These are phyloP conservation scores for Bocquillonia castaneifolia DNA, from an alignment of 441 rosid genomes.

Conservation along the genomic window DNA sequence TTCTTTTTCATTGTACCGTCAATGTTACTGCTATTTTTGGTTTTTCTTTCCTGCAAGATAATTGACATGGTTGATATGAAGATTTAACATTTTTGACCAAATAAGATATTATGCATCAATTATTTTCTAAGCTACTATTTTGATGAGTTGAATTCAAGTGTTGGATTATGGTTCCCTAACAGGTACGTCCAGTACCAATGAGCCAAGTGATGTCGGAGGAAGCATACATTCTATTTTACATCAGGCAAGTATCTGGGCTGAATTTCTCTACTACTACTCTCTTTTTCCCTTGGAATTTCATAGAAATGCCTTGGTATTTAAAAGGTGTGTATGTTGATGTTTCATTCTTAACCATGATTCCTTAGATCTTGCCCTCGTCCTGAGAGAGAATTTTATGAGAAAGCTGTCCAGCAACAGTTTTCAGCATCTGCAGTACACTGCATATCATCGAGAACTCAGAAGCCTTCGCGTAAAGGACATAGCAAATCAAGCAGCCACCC, in stretches of 20 bases:
- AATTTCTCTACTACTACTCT: not conserved
- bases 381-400: conserved; percentile 32
- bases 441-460: conserved; percentile 29
- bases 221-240: conserved; percentile 84
- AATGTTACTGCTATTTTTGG: not conserved
- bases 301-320: not conserved
- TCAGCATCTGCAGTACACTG: conserved; percentile 28
- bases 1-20: not conserved
- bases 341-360: not conserved
- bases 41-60: not conserved
- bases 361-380: conserved; percentile 71
- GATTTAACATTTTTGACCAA: not conserved
- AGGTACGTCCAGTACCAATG: conserved; percentile 67
- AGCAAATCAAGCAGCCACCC: conserved; percentile 31
- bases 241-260: conserved; percentile 39
- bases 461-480: conserved; percentile 36
- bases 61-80: not conserved
- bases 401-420: conserved; percentile 31
- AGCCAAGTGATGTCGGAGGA: conserved; percentile 92
- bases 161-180: conserved; percentile 19
- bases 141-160: conserved; percentile 6
- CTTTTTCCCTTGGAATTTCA: not conserved
- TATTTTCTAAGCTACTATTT: not conserved
- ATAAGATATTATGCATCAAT: not conserved
- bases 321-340: not conserved